Conservation (phyloP, 306 rosid species). For the Trifolium fragiferum region DNA sequence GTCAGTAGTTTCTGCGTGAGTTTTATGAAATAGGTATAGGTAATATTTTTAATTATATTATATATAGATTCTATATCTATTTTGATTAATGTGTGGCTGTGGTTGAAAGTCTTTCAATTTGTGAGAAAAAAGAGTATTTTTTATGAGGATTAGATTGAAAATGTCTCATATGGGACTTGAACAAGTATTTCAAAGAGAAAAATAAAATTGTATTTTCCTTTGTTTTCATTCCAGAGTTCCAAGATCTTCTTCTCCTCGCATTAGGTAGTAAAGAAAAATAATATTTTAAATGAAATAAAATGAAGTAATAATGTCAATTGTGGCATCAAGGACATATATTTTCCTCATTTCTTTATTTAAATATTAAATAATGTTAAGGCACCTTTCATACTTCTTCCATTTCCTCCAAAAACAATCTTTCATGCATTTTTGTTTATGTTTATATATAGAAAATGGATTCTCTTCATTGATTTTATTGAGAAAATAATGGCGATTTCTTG, state of each 20-base stretch:
- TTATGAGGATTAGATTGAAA: background rate
- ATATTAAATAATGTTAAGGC: background rate
- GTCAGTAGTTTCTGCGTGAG: no score
- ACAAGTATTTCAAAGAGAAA: background rate
- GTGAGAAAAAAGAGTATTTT: background rate
- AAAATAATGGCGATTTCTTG: no score
- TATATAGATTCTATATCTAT: background rate
- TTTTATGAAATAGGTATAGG: no score
- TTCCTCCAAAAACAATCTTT: background rate
- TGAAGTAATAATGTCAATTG: slow-evolving; percentile 3
- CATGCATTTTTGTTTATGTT: background rate
- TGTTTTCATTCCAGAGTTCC: background rate
- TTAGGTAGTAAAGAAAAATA: background rate
- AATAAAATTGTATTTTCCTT: background rate
- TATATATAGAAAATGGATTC: no score
- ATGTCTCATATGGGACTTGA: background rate
- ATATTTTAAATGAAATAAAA: background rate
- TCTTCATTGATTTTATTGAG: no score
- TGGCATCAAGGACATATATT: background rate
- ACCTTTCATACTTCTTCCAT: background rate
- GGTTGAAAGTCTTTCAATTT: background rate
- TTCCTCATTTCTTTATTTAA: background rate
- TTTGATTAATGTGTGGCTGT: background rate
- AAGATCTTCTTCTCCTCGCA: background rate
- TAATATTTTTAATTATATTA: background rate